Evolutionary conservation across 139 green algal species (phyloP).

Genomic region (Edaphochlamys debaryana): DNA sequence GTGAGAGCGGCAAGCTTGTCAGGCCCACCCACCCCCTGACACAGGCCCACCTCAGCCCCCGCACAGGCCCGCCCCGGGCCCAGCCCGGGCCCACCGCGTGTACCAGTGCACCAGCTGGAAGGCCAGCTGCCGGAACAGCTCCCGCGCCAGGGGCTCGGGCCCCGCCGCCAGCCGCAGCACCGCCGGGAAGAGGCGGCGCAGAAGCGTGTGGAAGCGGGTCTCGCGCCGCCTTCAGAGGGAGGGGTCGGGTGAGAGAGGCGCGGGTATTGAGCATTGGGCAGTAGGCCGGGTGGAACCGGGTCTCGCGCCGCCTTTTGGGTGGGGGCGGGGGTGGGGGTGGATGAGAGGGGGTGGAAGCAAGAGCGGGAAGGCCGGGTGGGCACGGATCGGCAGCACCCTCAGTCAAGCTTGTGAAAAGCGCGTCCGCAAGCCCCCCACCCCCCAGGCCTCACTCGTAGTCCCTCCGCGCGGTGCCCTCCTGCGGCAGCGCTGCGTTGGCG

Average conservation of each 20-base stretch:
- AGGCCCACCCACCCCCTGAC: neutral
- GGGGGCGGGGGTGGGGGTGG: too few relatives aligned
- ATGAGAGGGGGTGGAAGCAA: too few relatives aligned
- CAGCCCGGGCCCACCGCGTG: too few relatives aligned
- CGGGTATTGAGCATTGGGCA: neutral
- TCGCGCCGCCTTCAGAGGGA: neutral
- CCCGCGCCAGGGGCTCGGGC: conserved; percentile 12
- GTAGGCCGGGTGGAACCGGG: neutral
- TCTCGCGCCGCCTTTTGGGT: too few relatives aligned
- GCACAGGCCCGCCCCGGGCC: too few relatives aligned
- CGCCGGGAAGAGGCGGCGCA: conserved; percentile 22
- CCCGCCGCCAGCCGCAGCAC: conserved; percentile 28
- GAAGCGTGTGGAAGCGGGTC: conserved; percentile 17
- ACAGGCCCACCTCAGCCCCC: too few relatives aligned
- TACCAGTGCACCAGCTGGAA: conserved; percentile 44
- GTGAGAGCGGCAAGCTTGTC: neutral
- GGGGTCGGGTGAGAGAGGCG: neutral
- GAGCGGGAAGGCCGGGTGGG: too few relatives aligned
- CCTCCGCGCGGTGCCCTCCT: too few relatives aligned
- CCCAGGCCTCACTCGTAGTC: too few relatives aligned
- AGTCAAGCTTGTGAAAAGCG: too few relatives aligned
- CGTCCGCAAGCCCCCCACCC: too few relatives aligned
- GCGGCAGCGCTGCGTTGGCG: conserved; percentile 26
- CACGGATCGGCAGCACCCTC: too few relatives aligned
- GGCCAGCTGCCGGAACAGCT: conserved; percentile 31